Conservation (phyloP, 768 basidiomycete genomes). For the Psilocybe sp. region DNA sequence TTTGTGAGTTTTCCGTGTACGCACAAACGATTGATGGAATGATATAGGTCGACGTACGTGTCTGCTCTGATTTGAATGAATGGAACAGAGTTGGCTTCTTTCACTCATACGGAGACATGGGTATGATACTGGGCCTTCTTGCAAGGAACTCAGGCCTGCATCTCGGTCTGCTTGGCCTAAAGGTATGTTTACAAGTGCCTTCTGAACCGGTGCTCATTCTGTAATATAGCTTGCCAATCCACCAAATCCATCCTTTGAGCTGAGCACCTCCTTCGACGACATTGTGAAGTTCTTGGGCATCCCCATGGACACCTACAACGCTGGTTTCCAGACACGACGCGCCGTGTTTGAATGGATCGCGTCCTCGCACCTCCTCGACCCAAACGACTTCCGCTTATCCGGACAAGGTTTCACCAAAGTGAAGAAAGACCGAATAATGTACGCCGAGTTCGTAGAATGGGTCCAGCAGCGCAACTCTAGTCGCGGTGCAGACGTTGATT, state of each 20-base stretch:
- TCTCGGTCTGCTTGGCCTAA: constrained; percentile 54
- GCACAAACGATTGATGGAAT: not conserved
- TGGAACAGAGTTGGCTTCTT: constrained; percentile 52
- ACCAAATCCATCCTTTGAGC: constrained; percentile 43
- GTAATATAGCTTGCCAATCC: constrained; percentile 34
- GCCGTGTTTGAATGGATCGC: constrained; percentile 60
- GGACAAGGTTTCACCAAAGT: constrained; percentile 41
- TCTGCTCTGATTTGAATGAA: constrained; percentile 49
- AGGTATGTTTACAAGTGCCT: constrained; percentile 33
- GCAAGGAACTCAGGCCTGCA: constrained; percentile 48
- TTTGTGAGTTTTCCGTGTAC: not conserved
- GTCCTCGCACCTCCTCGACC: constrained; percentile 51
- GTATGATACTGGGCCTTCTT: constrained; percentile 64
- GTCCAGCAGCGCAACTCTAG: constrained; percentile 20
- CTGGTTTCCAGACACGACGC: constrained; percentile 52
- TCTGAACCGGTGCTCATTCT: too few species aligned
- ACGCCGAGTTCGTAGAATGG: constrained; percentile 54
- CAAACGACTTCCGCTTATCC: constrained; percentile 30
- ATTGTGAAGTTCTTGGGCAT: constrained; percentile 59
- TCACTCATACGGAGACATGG: constrained; percentile 68
- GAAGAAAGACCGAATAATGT: constrained; percentile 52
- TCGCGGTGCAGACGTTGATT: not conserved
- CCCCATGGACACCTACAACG: constrained; percentile 45
- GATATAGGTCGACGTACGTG: constrained; percentile 59
- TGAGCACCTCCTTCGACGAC: constrained; percentile 45